A percentile compares a stretch with the other conserved stretches of the same genome.
phyloP scores from a whole-genome alignment of 2,329 filamentous ascomycete species.

The Septoria petroselini region DNA sequence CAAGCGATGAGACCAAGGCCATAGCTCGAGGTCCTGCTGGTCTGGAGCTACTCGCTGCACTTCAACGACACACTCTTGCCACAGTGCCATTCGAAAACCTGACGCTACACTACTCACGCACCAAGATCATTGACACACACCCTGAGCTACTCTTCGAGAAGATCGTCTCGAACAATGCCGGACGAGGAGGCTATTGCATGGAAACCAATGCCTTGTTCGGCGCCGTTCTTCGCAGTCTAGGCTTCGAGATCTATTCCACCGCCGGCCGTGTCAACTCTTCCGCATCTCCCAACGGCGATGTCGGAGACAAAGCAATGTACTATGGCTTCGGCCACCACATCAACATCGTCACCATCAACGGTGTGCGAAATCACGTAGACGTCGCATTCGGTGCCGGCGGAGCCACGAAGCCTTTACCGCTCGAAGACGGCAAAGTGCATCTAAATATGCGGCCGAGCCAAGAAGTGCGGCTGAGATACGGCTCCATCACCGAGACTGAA shows the following conservation, averaged over 20 bases:
- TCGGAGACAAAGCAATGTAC: conserved; percentile 28
- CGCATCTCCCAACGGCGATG: conserved; percentile 25
- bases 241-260: conserved; percentile 46
- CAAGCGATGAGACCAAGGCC: conserved; percentile 20
- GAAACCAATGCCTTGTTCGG: conserved; percentile 57
- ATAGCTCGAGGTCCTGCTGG: conserved; percentile 22
- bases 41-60: conserved; percentile 29
- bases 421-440: conserved; percentile 33
- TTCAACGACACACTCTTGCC: conserved; percentile 43
- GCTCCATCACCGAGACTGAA: no score
- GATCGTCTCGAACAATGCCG: conserved; percentile 43
- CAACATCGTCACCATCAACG: conserved; percentile 41
- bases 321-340: conserved; percentile 44
- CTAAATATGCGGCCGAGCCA: conserved; percentile 17
- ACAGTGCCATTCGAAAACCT: conserved; percentile 58
- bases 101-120: conserved; percentile 53
- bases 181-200: conserved; percentile 58
- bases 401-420: conserved; percentile 40
- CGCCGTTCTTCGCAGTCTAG: conserved; percentile 51
- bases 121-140: conserved; percentile 50
- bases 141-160: conserved; percentile 53
- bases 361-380: conserved; percentile 38
- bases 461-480: background rate
- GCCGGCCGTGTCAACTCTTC: conserved; percentile 41
- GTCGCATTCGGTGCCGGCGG: conserved; percentile 43